Percentiles rank a stretch among this genome's conserved stretches.
Evolutionary conservation across 257 asterid species (phyloP).

Genomic region (Solanum paucissectum): DNA sequence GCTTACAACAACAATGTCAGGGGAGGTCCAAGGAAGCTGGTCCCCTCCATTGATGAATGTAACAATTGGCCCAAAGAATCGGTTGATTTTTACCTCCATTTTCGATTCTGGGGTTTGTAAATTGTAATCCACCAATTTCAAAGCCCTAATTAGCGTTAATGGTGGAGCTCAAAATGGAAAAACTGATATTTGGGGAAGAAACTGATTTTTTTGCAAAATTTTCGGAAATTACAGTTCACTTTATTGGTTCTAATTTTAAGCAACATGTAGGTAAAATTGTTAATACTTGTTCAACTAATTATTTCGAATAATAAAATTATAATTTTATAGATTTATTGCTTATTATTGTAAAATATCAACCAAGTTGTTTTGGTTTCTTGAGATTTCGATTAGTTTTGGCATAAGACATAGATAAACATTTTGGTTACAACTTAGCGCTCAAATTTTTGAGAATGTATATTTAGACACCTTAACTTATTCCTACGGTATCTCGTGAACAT

Average conservation of each 20-base stretch:
- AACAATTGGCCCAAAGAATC: conserved; percentile 46
- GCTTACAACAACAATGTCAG: conserved; percentile 42
- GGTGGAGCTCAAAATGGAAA: background rate
- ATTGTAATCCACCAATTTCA: background rate
- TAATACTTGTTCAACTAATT: background rate
- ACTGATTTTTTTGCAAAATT: background rate
- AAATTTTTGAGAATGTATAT: background rate
- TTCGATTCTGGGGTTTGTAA: background rate
- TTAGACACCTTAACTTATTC: fast-evolving
- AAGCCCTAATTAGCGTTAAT: background rate
- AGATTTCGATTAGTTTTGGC: background rate
- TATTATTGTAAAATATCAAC: background rate
- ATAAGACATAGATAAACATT: no score
- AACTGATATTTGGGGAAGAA: background rate
- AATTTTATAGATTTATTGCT: background rate
- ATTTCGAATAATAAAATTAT: background rate
- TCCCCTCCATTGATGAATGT: conserved; percentile 65
- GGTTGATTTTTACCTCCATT: conserved; percentile 41
- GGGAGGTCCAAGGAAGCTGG: conserved; percentile 50
- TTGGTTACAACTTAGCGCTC: background rate
- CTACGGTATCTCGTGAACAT: no score
- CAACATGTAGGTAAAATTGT: background rate
- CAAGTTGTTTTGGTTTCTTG: background rate
- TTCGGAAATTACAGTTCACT: background rate
- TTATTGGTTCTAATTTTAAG: background rate